Evolutionary conservation across 73 alveolate genomes (phyloP).

Genomic region (Stentor roeselii): DNA sequence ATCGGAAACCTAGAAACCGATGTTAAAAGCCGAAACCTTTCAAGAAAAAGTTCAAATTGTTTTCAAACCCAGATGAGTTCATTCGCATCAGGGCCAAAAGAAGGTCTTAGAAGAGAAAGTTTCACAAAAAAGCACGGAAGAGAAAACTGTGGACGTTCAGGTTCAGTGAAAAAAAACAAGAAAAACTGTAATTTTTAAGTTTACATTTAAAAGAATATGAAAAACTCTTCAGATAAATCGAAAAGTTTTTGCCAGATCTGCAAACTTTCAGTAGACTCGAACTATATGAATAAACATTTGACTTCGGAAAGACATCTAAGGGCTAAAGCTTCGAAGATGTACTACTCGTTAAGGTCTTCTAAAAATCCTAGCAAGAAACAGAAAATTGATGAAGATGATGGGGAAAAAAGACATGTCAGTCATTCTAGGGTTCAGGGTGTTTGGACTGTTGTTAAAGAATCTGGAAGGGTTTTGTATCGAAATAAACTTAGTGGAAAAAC

Average conservation of each 20-base stretch:
- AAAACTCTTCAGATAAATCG: no score
- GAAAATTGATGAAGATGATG: neutral
- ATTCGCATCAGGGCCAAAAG: no score
- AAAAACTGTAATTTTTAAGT: no score
- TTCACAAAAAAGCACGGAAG: no score
- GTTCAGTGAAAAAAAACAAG: no score
- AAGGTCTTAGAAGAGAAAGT: no score
- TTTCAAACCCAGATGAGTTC: no score
- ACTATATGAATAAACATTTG: neutral
- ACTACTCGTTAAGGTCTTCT: neutral
- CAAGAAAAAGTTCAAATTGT: no score
- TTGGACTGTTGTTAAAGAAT: neutral
- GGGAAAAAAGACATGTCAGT: neutral
- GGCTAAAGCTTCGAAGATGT: conserved; percentile 19
- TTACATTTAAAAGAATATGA: no score
- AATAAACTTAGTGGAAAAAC: conserved; percentile 14
- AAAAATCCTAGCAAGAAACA: conserved; percentile 8
- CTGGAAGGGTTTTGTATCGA: neutral
- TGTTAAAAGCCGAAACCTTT: no score
- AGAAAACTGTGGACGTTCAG: no score
- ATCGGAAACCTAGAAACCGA: no score
- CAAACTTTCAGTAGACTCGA: neutral
- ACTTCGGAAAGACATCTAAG: neutral
- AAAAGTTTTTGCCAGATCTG: conserved; percentile 8
- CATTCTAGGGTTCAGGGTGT: neutral